phyloP scores from a whole-genome alignment of 768 basidiomycete genomes.

The Collybia sp. region DNA sequence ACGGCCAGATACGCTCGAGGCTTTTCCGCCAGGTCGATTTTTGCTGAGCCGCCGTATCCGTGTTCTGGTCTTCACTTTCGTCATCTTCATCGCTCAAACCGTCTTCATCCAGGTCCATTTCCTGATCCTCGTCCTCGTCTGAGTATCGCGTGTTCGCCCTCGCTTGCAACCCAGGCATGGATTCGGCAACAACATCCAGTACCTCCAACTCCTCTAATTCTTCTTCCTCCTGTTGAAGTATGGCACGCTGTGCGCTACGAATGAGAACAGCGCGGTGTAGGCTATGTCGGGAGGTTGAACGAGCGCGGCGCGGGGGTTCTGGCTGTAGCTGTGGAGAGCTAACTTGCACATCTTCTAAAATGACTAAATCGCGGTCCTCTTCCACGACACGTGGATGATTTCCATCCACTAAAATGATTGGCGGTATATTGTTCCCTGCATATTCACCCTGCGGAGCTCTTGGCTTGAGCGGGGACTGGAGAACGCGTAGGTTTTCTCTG shows the following conservation, averaged over 20 bases:
- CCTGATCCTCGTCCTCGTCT: conserved; percentile 12
- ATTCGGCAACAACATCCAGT: conserved; percentile 28
- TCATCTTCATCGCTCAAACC: conserved; percentile 19
- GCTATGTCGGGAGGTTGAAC: conserved; percentile 39
- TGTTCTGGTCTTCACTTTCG: conserved; percentile 15
- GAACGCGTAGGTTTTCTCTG: conserved; percentile 55
- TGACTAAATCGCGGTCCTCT: conserved; percentile 66
- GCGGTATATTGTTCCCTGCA: conserved; percentile 37
- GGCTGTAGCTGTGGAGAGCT: conserved; percentile 18
- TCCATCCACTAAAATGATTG: conserved; percentile 60
- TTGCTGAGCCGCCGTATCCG: conserved; percentile 14
- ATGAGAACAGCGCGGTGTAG: conserved; percentile 70
- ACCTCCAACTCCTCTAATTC: conserved; percentile 49
- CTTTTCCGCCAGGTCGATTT: conserved; percentile 40
- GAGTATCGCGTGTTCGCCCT: conserved; percentile 24
- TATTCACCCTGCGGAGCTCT: conserved; percentile 15
- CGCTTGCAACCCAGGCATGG: conserved; percentile 27
- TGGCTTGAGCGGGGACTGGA: conserved; percentile 51
- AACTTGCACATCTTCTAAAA: conserved; percentile 61
- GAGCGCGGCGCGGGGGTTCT: conserved; percentile 29
- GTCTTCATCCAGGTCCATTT: conserved; percentile 16
- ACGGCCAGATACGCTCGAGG: conserved; percentile 38
- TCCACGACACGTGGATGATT: conserved; percentile 64
- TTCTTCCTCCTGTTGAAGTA: conserved; percentile 44
- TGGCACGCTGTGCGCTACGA: conserved; percentile 61